Base-by-base conservation (phyloP, 257 asterid genomes). In the Ligustrum vulgare region DNA sequence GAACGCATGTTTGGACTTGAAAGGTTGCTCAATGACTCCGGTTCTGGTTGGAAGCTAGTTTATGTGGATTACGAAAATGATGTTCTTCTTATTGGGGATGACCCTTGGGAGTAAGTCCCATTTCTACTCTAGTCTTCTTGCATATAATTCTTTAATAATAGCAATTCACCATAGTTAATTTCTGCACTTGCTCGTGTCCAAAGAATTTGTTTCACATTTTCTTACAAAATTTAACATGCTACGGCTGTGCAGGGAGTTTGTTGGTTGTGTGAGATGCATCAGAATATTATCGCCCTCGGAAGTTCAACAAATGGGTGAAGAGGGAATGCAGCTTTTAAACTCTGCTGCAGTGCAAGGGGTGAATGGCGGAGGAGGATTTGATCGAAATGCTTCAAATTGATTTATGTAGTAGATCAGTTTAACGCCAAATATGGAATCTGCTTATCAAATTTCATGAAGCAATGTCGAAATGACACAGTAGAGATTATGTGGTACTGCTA, bases 261-360 rank as follows among this genome's bases (percentile, higher is more conserved):
- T 93, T 12, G 90, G 94, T 28, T 95, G 99, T 72, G 99, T 95
- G 9, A 87, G 88, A 49, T 95, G 99, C 89, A 95, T 95, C 67
- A 85, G 99, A 71, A 95, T 95, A 23, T 72, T 95, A 67, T 95
- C 98, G 34, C 98, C 99, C 6, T 75, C 86, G 33, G 99, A 95
- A 86, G 99, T 95, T 56, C 90, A 93, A 89, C 98, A 93, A 86
- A 93, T 95, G 99, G 98, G 99, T 0, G 98, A 95, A 78, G 99
- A 93, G 67, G 98, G 99, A 67, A 95, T 91, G 99, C 99, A 89
- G 84, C 93, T 95, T 56, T 79, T 95, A 45, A 93, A 89, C 88
- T 86, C 96, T 0, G 96, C 84, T 4, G 89, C 80, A 0, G 13
- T 87, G 75, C 89, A 84, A 28, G 86, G 81, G 11, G 82, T 79